Base-by-base conservation (phyloP, 106 monocot species). In the Posidonia australis region DNA sequence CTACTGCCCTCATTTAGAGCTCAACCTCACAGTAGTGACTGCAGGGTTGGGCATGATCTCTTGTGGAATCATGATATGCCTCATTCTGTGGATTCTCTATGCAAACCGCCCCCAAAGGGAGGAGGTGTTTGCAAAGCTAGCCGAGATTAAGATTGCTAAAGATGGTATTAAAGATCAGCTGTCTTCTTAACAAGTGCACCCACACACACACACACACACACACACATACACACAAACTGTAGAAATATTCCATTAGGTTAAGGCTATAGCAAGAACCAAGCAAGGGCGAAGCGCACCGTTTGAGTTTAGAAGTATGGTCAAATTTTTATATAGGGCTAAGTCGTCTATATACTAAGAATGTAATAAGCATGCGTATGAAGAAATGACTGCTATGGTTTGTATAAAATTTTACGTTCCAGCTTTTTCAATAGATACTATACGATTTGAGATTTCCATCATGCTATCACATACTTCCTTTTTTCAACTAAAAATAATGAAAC, bases 101-200 rank as follows among this genome's bases (percentile, higher is more conserved):
- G 74, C 80, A 71, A 80, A 84, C 75, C 81, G 81, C 77, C 82
- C 77, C 76, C 60, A 73, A 69, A 81, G 83, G 75, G 86, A 77
- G 79, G 91, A 91, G 46, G 81, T 74, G 79, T 84, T 79, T 79
- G 86, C 47, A 11, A 69, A 44, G 26, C 51, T 58, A 36, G 69
- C 77, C 58, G 75, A 70, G 61, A 62, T 59, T 0, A 81, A 75
- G 66, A 46, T 77, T 59, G 26, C 54, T 51, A 31, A 56, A 47
- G 44, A 52, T 69, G 44, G 29, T 58, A 11, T 12, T 13, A 61
- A 61, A 22, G 41, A 42, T 12, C 31, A 61, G 26, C 2, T 36
- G 36, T 36, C 36, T 36, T 36, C 36, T 36, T 36, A 36, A 36
- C 2, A 4, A 36, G 36, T 36, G 36, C 36, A 36, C n/a, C n/a